Base-by-base conservation (phyloP, 768 basidiomycete species). In the Tylopilus plumbeoviolaceoides region DNA sequence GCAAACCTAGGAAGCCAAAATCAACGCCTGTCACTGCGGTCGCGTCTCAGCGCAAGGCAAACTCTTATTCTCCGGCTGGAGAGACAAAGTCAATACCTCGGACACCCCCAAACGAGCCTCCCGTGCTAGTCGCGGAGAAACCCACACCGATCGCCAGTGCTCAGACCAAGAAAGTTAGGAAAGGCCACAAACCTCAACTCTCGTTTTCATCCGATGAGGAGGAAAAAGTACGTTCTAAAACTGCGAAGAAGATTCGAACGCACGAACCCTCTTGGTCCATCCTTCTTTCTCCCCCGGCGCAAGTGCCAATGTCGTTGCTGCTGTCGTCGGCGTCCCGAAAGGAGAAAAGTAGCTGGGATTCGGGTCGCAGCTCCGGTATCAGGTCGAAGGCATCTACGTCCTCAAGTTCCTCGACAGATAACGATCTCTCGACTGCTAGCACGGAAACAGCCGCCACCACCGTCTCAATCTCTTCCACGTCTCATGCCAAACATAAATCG, bases 141-240 rank as follows among this genome's bases (percentile, higher is more conserved):
- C 50, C 41, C 20, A 68, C 64, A 1, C 56, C 66, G 8, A 59
- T 8, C 36, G 44, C 48, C 38, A 44, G 41, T 25, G 36, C 50
- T 9, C 44, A 63, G 28, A 45, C 42, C 27, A 64, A 47, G 59
- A 68, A 70, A 51, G 11, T 53, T 43, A 50, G 65, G 66, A 76
- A 63, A 64, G 70, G 62, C 56, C 72, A 72, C 40, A 62, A 56
- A 36, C 69, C 73, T 43, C 75, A 42, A 75, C 71, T 63, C 71
- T 80, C 75, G 39, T 71, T 80, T 21, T 87, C 87, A 12, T 86
- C 84, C 18, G 88, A 90, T 61, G 88, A 89, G 57, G 88, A 89
- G 62, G 87, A 90, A 70, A 84, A 82, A 66, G 60, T 76, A 21
- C 78, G 86, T 35, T 76, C 74, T 38, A 75, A 74, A 56, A 75